phyloP scores from a whole-genome alignment of 306 rosid genomes.

The Dryas drummondii region DNA sequence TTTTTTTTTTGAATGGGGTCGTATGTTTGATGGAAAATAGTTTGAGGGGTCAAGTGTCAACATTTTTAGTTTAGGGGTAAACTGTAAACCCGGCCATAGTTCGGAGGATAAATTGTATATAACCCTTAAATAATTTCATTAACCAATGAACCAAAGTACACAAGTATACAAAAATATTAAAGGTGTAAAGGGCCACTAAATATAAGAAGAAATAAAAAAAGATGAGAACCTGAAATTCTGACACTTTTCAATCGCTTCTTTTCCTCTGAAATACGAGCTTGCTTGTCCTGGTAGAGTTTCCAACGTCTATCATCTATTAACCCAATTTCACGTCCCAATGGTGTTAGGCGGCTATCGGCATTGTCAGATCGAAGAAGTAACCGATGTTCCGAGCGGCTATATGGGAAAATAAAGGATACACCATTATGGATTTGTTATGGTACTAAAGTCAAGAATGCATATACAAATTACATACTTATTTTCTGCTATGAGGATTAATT shows the following conservation, averaged over 20 bases:
- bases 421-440: neutral
- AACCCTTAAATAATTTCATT: too few species aligned
- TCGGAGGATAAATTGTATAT: too few species aligned
- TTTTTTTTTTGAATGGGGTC: too few species aligned
- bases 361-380: constrained; percentile 92
- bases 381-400: constrained; percentile 97
- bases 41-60: too few species aligned
- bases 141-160: neutral
- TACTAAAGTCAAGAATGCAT: neutral
- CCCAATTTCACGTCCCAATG: constrained; percentile 89
- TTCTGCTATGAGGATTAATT: neutral
- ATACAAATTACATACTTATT: neutral
- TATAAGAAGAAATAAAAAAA: constrained; percentile 5
- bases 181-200: neutral
- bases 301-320: constrained; percentile 91
- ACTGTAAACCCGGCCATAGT: too few species aligned
- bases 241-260: constrained; percentile 82
- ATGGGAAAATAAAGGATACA: constrained; percentile 19
- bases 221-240: constrained; percentile 66
- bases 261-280: constrained; percentile 74
- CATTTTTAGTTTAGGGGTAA: too few species aligned
- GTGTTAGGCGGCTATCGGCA: constrained; percentile 96
- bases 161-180: neutral
- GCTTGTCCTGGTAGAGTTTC: constrained; percentile 88
- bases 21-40: too few species aligned